Conservation (phyloP, 192 early-diverging fungal species). For the Borealophlyctis nickersoniae region DNA sequence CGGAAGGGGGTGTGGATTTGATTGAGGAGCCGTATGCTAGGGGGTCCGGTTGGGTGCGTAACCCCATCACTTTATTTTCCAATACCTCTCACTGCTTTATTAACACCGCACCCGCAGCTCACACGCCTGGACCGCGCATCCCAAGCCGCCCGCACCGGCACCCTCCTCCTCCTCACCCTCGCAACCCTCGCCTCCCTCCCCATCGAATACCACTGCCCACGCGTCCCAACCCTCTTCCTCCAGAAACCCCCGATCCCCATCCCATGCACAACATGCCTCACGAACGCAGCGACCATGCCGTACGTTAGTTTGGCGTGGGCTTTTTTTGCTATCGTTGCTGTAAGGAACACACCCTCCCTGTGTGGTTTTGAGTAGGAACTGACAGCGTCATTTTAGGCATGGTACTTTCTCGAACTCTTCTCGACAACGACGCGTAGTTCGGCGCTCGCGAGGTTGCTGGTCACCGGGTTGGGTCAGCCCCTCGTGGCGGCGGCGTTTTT, state of each 20-base stretch:
- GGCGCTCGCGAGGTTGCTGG: conserved; percentile 8
- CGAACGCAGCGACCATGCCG: conserved; percentile 12
- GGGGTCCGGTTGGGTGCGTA: background rate
- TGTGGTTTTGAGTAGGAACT: background rate
- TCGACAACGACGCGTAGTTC: background rate
- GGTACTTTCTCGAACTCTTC: conserved; percentile 18
- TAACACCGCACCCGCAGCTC: conserved; percentile 3
- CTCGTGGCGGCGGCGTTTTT: conserved; percentile 18
- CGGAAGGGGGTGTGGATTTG: background rate
- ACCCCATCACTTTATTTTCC: background rate
- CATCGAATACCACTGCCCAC: conserved; percentile 20
- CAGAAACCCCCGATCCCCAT: conserved; percentile 2
- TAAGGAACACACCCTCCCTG: conserved; percentile 8
- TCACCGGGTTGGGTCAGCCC: conserved; percentile 19
- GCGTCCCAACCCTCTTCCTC: background rate
- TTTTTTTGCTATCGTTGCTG: conserved; percentile 17
- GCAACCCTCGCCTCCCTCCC: conserved; percentile 23
- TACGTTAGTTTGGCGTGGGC: conserved; percentile 14
- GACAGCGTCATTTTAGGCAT: conserved; percentile 4
- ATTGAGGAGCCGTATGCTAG: background rate
- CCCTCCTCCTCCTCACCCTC: conserved; percentile 13
- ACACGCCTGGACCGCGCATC: conserved; percentile 13
- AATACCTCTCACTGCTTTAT: background rate
- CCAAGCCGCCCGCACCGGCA: conserved; percentile 12
- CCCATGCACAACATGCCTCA: conserved; percentile 17